Base-by-base conservation (phyloP, 768 basidiomycete species). In the Clitopilus passeckerianus region DNA sequence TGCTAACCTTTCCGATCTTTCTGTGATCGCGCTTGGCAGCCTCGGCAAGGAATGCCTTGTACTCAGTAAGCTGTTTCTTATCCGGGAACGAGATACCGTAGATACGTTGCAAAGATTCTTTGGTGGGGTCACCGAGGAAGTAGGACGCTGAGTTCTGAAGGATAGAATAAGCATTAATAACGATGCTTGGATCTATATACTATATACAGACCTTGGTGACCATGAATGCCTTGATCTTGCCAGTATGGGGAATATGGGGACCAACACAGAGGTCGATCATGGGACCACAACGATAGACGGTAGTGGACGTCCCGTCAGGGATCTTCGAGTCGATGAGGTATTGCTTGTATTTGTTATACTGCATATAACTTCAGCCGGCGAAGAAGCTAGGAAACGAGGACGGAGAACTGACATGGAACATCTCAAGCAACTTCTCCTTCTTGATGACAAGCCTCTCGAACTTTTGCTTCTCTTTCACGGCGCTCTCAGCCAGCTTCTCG, bases 1-100 rank as follows among this genome's bases (percentile, higher is more conserved):
- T 58, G 55, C 72, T 57, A 58, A 86, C 85, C 78, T 89, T 94
- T 58, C 93, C 97, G 60, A 99, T 98, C 77, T 92, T 93, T 50
- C 97, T 79, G 69, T 98, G 97, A 72, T 99, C 96, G 5, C 96
- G 89, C 72, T 91, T 97, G n/a, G 96, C 95, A 56, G 97, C 97
- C 73, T 99, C 96, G 30, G 86, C 95, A 59, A 98, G 82, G 81
- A 97, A 97, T 52, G 81, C 84, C 78, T 98, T 98, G 83, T 98
- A 94, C 60, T 98, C 97, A 14, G 86, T 77, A 64, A 98, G 75
- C 71, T 96, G 93, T 72, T 97, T 96, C 75, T 91, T 91, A 76
- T 98, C 97, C 0, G 97, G 97, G 86, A 98, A 99, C 0, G 95
- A 97, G 71, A 99, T 93, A 60, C 97, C 97, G 71, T 98, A 99